phyloP scores from a whole-genome alignment of 179 eudicot species.

The Patellifolia procumbens region DNA sequence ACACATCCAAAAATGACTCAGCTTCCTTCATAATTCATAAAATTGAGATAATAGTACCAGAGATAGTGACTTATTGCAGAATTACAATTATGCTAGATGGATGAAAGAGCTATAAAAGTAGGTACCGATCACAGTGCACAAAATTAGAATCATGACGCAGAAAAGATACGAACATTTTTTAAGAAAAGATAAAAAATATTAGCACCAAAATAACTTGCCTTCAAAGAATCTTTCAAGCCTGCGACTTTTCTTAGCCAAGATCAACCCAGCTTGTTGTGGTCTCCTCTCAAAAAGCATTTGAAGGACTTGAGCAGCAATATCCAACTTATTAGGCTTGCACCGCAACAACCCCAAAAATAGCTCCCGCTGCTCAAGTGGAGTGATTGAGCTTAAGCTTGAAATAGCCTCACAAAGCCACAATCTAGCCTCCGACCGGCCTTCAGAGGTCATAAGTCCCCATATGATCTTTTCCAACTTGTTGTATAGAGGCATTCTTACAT shows the following conservation, averaged over 20 bases:
- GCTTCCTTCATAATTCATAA: neutral
- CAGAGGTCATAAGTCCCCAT: slow-evolving; percentile 55
- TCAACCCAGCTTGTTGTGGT: slow-evolving; percentile 55
- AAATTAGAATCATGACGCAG: neutral
- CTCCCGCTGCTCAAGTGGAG: slow-evolving; percentile 44
- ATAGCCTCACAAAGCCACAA: slow-evolving; percentile 86
- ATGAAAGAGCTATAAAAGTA: neutral
- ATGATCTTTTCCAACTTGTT: slow-evolving; percentile 51
- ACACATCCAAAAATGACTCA: neutral
- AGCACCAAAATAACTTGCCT: slow-evolving; percentile 41
- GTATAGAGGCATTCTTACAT: slow-evolving; percentile 50
- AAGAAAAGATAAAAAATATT: neutral
- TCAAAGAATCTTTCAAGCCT: slow-evolving; percentile 71
- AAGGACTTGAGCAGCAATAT: slow-evolving; percentile 65
- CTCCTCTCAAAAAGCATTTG: slow-evolving; percentile 71
- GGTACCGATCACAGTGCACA: neutral
- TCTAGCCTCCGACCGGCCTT: slow-evolving; percentile 82
- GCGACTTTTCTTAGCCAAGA: slow-evolving; percentile 66
- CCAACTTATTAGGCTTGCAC: slow-evolving; percentile 50
- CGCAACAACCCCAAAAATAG: slow-evolving; percentile 63
- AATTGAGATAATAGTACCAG: neutral
- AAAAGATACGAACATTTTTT: neutral
- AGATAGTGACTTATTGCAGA: neutral
- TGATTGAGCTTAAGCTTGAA: slow-evolving; percentile 54
- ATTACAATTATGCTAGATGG: neutral